Conservation (phyloP, 345 rosid species). For the Bruguiera parviflora region DNA sequence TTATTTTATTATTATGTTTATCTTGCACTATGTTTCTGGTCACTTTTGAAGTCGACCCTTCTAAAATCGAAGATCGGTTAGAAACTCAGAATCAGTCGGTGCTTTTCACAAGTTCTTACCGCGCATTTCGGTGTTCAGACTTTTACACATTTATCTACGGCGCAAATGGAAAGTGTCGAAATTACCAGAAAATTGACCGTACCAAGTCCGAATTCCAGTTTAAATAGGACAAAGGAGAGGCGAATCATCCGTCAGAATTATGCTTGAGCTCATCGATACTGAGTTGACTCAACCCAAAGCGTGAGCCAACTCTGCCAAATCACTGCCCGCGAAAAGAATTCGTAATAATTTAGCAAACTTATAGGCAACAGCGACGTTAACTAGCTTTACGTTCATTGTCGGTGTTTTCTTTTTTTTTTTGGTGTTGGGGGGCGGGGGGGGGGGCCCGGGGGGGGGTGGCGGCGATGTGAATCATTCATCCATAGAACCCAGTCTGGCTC, state of each 20-base stretch:
- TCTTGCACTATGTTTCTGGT: too few relatives aligned
- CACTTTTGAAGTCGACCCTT: too few relatives aligned
- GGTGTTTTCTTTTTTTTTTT: too few relatives aligned
- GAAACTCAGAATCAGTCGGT: too few relatives aligned
- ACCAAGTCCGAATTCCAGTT: constrained; percentile 10
- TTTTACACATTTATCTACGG: too few relatives aligned
- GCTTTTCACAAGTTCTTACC: too few relatives aligned
- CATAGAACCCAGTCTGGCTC: constrained; percentile 47
- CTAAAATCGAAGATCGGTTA: too few relatives aligned
- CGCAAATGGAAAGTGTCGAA: background rate
- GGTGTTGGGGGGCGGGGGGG: too few relatives aligned
- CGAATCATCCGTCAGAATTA: constrained; percentile 11
- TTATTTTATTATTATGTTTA: too few relatives aligned
- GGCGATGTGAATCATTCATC: constrained; percentile 10
- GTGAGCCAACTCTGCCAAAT: constrained; percentile 38
- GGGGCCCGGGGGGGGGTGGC: background rate
- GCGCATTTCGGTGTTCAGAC: too few relatives aligned
- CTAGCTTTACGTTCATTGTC: too few relatives aligned
- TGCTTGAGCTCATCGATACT: constrained; percentile 40
- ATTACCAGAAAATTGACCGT: background rate
- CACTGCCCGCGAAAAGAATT: constrained; percentile 25
- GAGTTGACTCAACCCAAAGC: constrained; percentile 24
- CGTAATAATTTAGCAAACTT: background rate
- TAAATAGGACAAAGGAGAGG: background rate
- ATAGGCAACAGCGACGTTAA: background rate